phyloP scores from a whole-genome alignment of 1,284 basidiomycete genomes.

The Fomes fomentarius region DNA sequence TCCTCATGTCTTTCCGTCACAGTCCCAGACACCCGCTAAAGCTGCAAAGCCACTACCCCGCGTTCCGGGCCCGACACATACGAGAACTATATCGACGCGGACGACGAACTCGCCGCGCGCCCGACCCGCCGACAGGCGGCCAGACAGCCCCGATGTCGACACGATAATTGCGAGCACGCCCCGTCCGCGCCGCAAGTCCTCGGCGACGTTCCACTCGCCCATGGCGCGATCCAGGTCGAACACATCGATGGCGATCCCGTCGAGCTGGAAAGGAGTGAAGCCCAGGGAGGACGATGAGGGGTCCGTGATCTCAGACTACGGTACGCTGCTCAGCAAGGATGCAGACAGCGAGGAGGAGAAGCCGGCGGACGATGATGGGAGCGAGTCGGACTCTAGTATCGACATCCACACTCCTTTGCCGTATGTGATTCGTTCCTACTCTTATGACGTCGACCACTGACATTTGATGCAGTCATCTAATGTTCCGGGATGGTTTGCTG shows the following conservation, averaged over 20 bases:
- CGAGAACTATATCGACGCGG: not conserved
- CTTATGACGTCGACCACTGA: not conserved
- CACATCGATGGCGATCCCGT: constrained; percentile 19
- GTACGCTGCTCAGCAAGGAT: constrained; percentile 25
- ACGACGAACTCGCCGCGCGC: constrained; percentile 1
- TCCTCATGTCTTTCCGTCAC: constrained; percentile 2
- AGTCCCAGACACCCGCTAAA: constrained; percentile 3
- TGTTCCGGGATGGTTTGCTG: constrained; percentile 74
- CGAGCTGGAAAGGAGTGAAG: constrained; percentile 24
- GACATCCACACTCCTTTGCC: constrained; percentile 80
- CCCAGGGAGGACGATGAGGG: constrained; percentile 18
- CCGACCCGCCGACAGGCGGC: constrained; percentile 19
- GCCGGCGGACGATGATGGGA: constrained; percentile 42
- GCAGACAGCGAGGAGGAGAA: constrained; percentile 30
- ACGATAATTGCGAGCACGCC: constrained; percentile 50
- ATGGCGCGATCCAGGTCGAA: constrained; percentile 15
- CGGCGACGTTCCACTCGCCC: constrained; percentile 25
- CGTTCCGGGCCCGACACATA: constrained; percentile 1
- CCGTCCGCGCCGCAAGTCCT: constrained; percentile 40
- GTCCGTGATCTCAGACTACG: constrained; percentile 27
- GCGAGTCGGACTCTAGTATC: constrained; percentile 68
- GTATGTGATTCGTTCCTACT: constrained; percentile 47
- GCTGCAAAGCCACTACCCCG: constrained; percentile 17
- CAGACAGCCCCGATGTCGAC: constrained; percentile 50
- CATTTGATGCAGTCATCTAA: constrained; percentile 54